Conservation (phyloP, 2,329 filamentous ascomycete species). For the Metarhizium sp. region DNA sequence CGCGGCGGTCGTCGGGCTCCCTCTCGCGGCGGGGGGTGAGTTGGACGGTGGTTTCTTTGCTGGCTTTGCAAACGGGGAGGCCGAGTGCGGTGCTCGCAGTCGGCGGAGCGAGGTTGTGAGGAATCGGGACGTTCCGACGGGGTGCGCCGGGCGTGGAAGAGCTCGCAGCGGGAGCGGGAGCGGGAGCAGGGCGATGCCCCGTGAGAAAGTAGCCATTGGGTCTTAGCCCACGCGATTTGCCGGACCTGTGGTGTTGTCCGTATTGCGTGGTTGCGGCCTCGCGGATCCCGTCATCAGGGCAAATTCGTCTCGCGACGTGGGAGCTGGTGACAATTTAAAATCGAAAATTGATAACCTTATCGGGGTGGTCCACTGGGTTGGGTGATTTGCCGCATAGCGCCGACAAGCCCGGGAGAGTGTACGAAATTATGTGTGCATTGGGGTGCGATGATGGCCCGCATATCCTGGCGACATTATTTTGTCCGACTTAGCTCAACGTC, state of each 20-base stretch:
- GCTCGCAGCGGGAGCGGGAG: conserved; percentile 16
- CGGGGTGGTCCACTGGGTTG: not conserved
- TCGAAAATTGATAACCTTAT: no score
- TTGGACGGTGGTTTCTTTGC: conserved; percentile 7
- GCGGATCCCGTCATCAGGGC: not conserved
- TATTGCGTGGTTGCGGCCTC: not conserved
- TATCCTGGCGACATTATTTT: not conserved
- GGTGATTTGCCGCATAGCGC: not conserved
- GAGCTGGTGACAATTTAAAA: not conserved
- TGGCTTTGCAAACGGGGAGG: conserved; percentile 8
- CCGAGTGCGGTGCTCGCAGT: conserved; percentile 10
- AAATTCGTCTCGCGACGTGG: not conserved
- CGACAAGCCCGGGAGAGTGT: not conserved
- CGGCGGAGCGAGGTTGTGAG: conserved; percentile 19
- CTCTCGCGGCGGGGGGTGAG: conserved; percentile 6
- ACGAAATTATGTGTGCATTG: not conserved
- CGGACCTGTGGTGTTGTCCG: not conserved
- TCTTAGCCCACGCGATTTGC: not conserved
- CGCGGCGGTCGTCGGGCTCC: conserved; percentile 9
- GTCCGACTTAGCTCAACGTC: not conserved
- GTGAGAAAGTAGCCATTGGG: conserved; percentile 22
- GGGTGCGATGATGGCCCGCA: no score
- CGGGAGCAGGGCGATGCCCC: conserved; percentile 19
- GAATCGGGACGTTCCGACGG: conserved; percentile 15
- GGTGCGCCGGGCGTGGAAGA: conserved; percentile 10